Percentiles rank a stretch among this genome's conserved stretches.
Evolutionary conservation across 805 yeast species (phyloP).

Genomic region (Candida incommunis): DNA sequence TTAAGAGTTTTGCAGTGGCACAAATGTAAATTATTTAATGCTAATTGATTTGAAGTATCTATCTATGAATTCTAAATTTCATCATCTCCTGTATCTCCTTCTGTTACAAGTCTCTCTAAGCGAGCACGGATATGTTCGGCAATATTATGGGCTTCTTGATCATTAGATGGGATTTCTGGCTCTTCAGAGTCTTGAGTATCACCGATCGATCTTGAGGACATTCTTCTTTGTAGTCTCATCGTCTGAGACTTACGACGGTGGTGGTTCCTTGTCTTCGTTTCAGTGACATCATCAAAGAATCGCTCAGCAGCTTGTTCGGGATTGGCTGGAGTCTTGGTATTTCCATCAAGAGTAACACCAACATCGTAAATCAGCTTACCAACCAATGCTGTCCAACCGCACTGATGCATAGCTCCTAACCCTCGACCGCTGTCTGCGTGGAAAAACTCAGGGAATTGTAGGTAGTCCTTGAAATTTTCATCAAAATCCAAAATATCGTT

Average conservation of each 20-base stretch:
- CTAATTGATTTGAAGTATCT: neutral
- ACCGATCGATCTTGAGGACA: conserved; percentile 7
- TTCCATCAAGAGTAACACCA: conserved; percentile 52
- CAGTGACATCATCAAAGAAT: conserved; percentile 22
- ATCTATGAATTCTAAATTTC: neutral
- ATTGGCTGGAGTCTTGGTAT: conserved; percentile 17
- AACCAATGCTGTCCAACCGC: conserved; percentile 92
- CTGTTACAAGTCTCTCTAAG: conserved; percentile 6
- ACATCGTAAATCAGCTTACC: conserved; percentile 83
- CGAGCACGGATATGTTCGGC: conserved; percentile 12
- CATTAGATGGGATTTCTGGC: neutral
- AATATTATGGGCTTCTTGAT: conserved; percentile 7
- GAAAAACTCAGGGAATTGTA: conserved; percentile 76
- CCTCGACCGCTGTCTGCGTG: conserved; percentile 94
- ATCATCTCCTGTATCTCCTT: conserved; percentile 4
- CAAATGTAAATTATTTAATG: too few species aligned
- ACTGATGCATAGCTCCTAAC: conserved; percentile 84
- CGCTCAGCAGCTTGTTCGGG: conserved; percentile 21
- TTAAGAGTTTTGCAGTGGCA: too few species aligned
- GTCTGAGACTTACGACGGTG: conserved; percentile 9
- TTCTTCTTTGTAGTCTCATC: conserved; percentile 10
- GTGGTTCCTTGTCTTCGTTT: conserved; percentile 9
- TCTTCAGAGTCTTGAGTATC: conserved; percentile 3
- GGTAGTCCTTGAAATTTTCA: conserved; percentile 56
- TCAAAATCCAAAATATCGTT: conserved; percentile 36